A percentile compares a stretch with the other conserved stretches of the same genome.
phyloP scores from a whole-genome alignment of 306 rosid species.

The Trifolium subterraneum region DNA sequence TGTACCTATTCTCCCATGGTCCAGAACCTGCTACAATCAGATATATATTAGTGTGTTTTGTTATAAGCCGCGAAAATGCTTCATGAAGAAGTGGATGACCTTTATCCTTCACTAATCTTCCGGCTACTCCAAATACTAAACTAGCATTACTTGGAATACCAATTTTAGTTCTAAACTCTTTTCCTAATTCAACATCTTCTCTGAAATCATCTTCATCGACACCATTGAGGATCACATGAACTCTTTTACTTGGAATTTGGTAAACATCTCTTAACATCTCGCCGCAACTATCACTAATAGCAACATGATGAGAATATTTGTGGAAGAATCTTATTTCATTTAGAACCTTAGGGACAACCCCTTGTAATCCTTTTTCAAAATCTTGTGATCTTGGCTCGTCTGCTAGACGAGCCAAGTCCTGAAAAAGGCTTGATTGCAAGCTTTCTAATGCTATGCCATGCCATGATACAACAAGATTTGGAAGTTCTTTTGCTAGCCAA shows the following conservation, averaged over 20 bases:
- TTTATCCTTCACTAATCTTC: slow-evolving; percentile 91
- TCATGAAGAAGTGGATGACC: slow-evolving; percentile 90
- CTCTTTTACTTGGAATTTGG: slow-evolving; percentile 79
- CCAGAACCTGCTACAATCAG: slow-evolving; percentile 91
- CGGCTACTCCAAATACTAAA: slow-evolving; percentile 89
- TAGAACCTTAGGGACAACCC: slow-evolving; percentile 76
- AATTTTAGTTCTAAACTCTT: slow-evolving; percentile 57
- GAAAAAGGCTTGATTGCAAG: slow-evolving; percentile 81
- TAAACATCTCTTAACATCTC: slow-evolving; percentile 89
- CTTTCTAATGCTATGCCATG: slow-evolving; percentile 96
- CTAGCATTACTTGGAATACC: slow-evolving; percentile 73
- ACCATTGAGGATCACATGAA: slow-evolving; percentile 91
- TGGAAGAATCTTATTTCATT: slow-evolving; percentile 89
- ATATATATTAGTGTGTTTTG: slow-evolving; percentile 60
- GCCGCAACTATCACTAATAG: slow-evolving; percentile 91
- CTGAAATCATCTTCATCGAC: slow-evolving; percentile 70
- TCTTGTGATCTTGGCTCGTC: slow-evolving; percentile 67
- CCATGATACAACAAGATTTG: slow-evolving; percentile 93
- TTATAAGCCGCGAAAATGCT: slow-evolving; percentile 67
- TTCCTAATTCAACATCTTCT: slow-evolving; percentile 58
- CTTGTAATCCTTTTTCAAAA: slow-evolving; percentile 66
- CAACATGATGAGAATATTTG: slow-evolving; percentile 80
- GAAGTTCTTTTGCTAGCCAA: slow-evolving; percentile 64
- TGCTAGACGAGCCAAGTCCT: slow-evolving; percentile 65
- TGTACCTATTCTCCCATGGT: slow-evolving; percentile 84